Percentiles rank a stretch among this genome's conserved stretches.
Conservation (phyloP, 1,284 basidiomycete species). For the Amylostereum chailletii region DNA sequence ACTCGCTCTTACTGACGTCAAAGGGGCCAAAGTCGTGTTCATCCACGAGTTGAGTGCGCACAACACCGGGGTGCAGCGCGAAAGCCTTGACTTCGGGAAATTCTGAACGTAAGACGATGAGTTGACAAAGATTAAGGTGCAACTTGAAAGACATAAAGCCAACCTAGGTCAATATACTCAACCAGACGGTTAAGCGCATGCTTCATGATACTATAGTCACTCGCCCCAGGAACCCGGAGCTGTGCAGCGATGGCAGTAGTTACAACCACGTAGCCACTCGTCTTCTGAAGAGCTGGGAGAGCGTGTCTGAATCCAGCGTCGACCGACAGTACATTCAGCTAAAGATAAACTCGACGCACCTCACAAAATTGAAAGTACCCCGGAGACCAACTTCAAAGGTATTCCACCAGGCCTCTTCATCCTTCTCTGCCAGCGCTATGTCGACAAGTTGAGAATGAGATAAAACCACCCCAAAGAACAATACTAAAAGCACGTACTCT, state of each 20-base stretch:
- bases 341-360: background rate
- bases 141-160: background rate
- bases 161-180: background rate
- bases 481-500: too few species aligned
- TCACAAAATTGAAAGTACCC: background rate
- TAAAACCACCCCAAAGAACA: too few species aligned
- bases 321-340: background rate
- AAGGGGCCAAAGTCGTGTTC: too few species aligned
- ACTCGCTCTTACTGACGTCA: background rate
- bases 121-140: too few species aligned
- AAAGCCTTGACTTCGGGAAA: background rate
- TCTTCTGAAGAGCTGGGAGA: background rate
- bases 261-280: background rate
- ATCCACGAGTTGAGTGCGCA: background rate
- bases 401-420: background rate
- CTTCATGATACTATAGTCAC: background rate
- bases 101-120: background rate
- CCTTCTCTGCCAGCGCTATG: background rate
- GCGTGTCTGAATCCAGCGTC: background rate
- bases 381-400: background rate
- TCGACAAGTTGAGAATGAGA: too few species aligned
- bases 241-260: background rate
- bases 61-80: background rate
- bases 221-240: background rate
- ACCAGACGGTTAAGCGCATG: background rate